A percentile compares a stretch with the other conserved stretches of the same genome.
Conservation (phyloP, 2,329 filamentous ascomycete genomes). For the Aciculosporium take region DNA sequence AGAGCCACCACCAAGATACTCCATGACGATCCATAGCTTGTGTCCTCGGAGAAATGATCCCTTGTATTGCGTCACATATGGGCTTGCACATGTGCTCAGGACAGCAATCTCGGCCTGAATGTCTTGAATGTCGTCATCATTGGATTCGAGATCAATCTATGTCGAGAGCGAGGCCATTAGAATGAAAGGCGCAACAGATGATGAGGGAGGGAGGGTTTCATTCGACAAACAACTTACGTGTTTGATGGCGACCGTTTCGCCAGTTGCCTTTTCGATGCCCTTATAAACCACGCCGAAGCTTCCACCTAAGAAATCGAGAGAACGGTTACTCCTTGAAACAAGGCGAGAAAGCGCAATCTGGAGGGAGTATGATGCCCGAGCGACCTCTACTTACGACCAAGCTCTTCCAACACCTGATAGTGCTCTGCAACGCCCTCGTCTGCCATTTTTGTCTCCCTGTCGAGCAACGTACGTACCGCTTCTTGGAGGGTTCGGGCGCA, state of each 20-base stretch:
- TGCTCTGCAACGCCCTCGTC: constrained; percentile 61
- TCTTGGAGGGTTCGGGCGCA: neutral
- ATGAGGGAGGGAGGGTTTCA: neutral
- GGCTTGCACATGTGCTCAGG: constrained; percentile 85
- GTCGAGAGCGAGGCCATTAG: neutral
- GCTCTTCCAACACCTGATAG: constrained; percentile 91
- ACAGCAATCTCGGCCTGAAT: constrained; percentile 96
- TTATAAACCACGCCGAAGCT: constrained; percentile 97
- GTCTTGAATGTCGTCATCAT: constrained; percentile 94
- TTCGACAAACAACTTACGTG: constrained; percentile 47
- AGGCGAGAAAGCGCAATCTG: neutral
- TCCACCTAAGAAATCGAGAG: constrained; percentile 44
- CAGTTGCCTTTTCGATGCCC: constrained; percentile 78
- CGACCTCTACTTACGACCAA: constrained; percentile 58
- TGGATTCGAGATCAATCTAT: constrained; percentile 96
- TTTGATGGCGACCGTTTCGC: constrained; percentile 92
- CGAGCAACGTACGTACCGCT: constrained; percentile 10
- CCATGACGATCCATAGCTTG: constrained; percentile 99
- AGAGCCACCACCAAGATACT: constrained; percentile 87
- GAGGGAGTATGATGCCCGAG: neutral
- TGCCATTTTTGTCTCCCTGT: constrained; percentile 30
- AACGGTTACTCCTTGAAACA: neutral
- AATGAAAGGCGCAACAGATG: neutral
- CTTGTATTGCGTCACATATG: constrained; percentile 91
- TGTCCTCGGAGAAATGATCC: constrained; percentile 90